Base-by-base conservation (phyloP, 345 rosid genomes). In the Eucalyptus pauciflora region DNA sequence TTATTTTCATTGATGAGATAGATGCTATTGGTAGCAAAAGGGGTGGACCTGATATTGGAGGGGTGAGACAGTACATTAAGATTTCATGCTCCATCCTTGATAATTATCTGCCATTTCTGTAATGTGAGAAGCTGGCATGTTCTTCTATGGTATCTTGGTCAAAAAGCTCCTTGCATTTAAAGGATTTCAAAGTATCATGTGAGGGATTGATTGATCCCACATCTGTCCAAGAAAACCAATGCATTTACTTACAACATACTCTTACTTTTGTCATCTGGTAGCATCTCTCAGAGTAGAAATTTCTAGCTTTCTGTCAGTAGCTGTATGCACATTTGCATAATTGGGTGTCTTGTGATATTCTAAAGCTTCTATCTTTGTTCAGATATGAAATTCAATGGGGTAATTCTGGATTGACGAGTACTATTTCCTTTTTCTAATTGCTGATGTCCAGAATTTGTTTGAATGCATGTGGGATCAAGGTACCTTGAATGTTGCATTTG, bases 1-100 rank as follows among this genome's bases (percentile, higher is more conserved):
- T 97, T 88, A 96, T 97, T 87, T 97, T 97, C 89, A 96, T 97
- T 80, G 99, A 97, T 91, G 99, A 97, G 93, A 97, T 97, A 88
- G 99, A 97, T 93, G 99, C 99, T 88, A 97, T 97, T 89, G 99
- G 99, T 56, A 94, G 99, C 94, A 97, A 96, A 92, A 96, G 99
- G 89, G 99, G 99, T 33, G 99, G 99, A 54, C 99, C 99, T 41
- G 99, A 97, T 93, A 95, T 97, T 88, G 99, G 99, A 22, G 99
- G 99, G 95, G 99, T 97, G 94, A 95, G 96, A 86, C 87, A 50
- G 76, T 22, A 67, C 54, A 15, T 88, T 76, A 76, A 76, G 48
- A 76, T 41, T 76, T 71, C 87, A 86, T 52, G 50, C 50, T 89
- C 45, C 31, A 62, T 60, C 46, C 64, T 54, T 50, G 56, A 11